Percentiles rank a stretch among this genome's conserved stretches.
phyloP scores from a whole-genome alignment of 2,329 filamentous ascomycete genomes.

The Corinectria fuckeliana region DNA sequence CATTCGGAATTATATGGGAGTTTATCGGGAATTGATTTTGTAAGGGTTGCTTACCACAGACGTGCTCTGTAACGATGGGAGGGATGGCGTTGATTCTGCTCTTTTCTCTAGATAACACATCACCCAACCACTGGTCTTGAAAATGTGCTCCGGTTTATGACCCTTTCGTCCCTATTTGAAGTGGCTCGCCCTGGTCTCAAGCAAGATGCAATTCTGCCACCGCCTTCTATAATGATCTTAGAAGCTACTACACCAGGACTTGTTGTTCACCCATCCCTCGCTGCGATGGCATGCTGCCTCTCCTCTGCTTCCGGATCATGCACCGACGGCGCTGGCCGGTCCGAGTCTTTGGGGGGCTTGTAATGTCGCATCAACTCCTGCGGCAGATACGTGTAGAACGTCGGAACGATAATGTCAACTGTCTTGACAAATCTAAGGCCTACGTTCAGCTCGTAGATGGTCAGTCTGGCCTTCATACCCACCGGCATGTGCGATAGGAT shows the following conservation, averaged over 20 bases:
- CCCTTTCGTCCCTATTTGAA: not conserved
- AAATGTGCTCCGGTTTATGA: not conserved
- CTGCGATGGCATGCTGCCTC: slow-evolving; percentile 36
- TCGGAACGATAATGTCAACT: slow-evolving; percentile 60
- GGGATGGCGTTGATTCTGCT: slow-evolving; percentile 19
- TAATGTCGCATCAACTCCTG: slow-evolving; percentile 74
- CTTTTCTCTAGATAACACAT: slow-evolving; percentile 8
- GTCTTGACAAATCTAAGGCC: slow-evolving; percentile 71
- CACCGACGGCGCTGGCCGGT: slow-evolving; percentile 55
- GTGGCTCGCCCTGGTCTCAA: not conserved
- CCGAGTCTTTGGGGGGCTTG: slow-evolving; percentile 60
- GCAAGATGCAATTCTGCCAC: not conserved
- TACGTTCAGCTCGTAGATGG: slow-evolving; percentile 64
- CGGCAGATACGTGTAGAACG: slow-evolving; percentile 69
- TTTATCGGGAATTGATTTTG: slow-evolving; percentile 18
- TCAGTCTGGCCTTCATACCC: slow-evolving; percentile 68
- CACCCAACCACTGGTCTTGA: not conserved
- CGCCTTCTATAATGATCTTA: not conserved
- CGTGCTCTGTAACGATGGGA: slow-evolving; percentile 1
- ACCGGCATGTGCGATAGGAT: slow-evolving; percentile 59
- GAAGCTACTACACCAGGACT: not conserved
- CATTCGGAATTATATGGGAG: slow-evolving; percentile 21
- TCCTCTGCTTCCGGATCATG: slow-evolving; percentile 41
- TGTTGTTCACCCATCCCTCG: slow-evolving; percentile 26
- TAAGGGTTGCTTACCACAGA: no score